Evolutionary conservation across 2,329 filamentous ascomycete genomes (phyloP).

Genomic region (Metarhizium album): DNA sequence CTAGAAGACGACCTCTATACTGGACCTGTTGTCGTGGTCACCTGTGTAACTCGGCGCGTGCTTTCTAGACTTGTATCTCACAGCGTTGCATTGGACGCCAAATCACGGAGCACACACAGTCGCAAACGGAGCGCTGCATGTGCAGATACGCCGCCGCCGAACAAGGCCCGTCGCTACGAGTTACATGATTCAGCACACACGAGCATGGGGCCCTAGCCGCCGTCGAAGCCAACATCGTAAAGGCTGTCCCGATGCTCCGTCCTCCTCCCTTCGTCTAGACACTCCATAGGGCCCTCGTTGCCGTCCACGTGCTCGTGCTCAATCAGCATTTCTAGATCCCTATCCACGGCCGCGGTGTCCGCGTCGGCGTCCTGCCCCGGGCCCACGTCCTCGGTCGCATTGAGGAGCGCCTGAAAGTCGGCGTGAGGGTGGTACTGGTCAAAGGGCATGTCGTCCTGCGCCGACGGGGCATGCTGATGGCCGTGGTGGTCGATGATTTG

Average conservation of each 20-base stretch:
- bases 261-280: slow-evolving; percentile 10
- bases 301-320: slow-evolving; percentile 34
- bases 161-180: too few relatives aligned
- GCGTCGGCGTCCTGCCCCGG: slow-evolving; percentile 6
- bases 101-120: not conserved
- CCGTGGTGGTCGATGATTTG: slow-evolving; percentile 38
- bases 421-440: slow-evolving; percentile 31
- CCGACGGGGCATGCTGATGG: slow-evolving; percentile 14
- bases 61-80: not conserved
- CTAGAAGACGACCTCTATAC: slow-evolving; percentile 16
- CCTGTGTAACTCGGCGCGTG: not conserved
- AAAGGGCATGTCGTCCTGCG: slow-evolving; percentile 24
- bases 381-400: slow-evolving; percentile 33
- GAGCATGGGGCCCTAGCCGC: slow-evolving; percentile 1
- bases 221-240: slow-evolving; percentile 21
- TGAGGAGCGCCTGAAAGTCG: slow-evolving; percentile 44
- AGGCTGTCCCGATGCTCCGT: slow-evolving; percentile 15
- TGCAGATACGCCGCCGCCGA: not conserved
- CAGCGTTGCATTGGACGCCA: too few relatives aligned
- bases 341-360: slow-evolving; percentile 28
- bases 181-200: too few relatives aligned
- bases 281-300: slow-evolving; percentile 19
- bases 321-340: slow-evolving; percentile 42
- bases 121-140: not conserved
- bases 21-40: not conserved